These are phyloP conservation scores for Fusarium staphyleae DNA, from an alignment of 2,329 filamentous ascomycete species.

Conservation along the genomic window DNA sequence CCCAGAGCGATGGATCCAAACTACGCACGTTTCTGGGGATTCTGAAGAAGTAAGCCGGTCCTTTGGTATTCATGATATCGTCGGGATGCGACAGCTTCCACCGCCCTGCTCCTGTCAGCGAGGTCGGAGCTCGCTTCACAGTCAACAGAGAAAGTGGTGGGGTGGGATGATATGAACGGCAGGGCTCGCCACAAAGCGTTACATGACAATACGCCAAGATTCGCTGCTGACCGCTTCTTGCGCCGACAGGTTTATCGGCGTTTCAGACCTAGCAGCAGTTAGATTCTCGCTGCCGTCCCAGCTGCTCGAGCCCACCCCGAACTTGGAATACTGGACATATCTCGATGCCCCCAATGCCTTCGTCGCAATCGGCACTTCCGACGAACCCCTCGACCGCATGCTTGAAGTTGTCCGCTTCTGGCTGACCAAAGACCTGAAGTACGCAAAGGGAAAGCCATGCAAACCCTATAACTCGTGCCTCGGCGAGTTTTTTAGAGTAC, in stretches of 20 bases:
- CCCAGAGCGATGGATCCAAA: conserved; percentile 82
- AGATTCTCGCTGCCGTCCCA: conserved; percentile 96
- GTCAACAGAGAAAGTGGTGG: conserved; percentile 22
- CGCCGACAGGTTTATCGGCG: conserved; percentile 82
- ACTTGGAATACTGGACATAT: conserved; percentile 99
- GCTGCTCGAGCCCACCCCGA: conserved; percentile 93
- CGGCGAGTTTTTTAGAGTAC: conserved; percentile 94
- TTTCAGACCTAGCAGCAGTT: conserved; percentile 92
- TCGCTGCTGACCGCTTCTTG: conserved; percentile 40
- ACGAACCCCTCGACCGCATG: conserved; percentile 92
- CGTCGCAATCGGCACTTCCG: conserved; percentile 80
- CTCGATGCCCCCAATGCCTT: conserved; percentile 95
- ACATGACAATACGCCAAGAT: conserved; percentile 4
- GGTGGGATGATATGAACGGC: conserved; percentile 11
- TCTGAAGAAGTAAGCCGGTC: conserved; percentile 75
- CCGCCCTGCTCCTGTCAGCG: conserved; percentile 20
- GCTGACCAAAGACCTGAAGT: conserved; percentile 99
- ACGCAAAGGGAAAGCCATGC: conserved; percentile 97
- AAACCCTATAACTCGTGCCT: conserved; percentile 98
- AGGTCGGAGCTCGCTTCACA: conserved; percentile 28
- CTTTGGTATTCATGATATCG: conserved; percentile 3
- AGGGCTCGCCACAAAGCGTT: conserved; percentile 9
- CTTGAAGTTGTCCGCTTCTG: conserved; percentile 94
- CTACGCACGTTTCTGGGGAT: conserved; percentile 88
- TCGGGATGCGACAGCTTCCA: conserved; percentile 24